These are phyloP conservation scores for Zygoascus tannicola DNA, from an alignment of 805 yeast species.

Conservation along the genomic window DNA sequence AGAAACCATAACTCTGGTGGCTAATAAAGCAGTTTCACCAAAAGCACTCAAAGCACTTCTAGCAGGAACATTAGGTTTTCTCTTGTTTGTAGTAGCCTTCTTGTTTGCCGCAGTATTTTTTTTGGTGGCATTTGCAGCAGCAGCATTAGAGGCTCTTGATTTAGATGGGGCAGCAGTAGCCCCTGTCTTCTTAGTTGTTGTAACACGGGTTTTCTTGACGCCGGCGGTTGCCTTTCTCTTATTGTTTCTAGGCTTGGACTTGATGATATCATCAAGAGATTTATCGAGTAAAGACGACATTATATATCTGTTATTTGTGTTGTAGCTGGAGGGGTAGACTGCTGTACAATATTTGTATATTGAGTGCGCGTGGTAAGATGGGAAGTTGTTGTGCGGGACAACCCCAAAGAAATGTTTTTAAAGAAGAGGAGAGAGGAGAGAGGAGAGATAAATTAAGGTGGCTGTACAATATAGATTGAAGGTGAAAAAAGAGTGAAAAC, in stretches of 20 bases:
- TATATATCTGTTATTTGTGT: conserved; percentile 8
- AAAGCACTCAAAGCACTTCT: conserved; percentile 4
- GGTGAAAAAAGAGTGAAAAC: no score
- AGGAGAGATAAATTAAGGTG: no score
- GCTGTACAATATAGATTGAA: no score
- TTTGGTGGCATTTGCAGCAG: conserved; percentile 18
- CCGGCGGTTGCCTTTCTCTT: conserved; percentile 21
- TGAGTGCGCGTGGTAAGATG: no score
- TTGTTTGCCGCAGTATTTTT: conserved; percentile 30
- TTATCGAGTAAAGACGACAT: conserved; percentile 83
- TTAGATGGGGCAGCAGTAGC: conserved; percentile 8
- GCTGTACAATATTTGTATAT: no score
- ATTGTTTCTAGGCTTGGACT: conserved; percentile 37
- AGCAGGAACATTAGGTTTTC: conserved; percentile 24
- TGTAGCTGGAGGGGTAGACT: background rate
- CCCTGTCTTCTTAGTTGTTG: conserved; percentile 2
- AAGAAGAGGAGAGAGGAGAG: no score
- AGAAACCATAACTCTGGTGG: conserved; percentile 77
- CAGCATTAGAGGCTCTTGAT: conserved; percentile 9
- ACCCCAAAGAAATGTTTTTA: no score
- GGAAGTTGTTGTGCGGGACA: no score
- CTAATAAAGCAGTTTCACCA: conserved; percentile 35
- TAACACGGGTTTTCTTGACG: conserved; percentile 21
- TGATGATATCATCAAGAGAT: conserved; percentile 89
- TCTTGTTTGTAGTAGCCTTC: conserved; percentile 1